Evolutionary conservation across 1,284 basidiomycete genomes (phyloP).

Genomic region (Ceratobasidium sp.): DNA sequence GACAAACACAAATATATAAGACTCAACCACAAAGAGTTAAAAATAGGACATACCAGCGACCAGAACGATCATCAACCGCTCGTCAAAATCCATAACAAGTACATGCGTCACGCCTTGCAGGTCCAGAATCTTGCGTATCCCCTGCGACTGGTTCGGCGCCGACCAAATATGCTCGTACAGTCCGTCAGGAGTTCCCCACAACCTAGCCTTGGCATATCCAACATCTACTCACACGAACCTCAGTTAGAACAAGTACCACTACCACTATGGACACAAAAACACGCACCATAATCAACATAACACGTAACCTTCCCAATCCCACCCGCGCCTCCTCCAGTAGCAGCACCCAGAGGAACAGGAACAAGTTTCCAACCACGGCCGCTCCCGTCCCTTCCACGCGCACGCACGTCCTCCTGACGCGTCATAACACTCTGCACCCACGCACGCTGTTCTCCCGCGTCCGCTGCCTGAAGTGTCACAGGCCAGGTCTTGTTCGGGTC

Average conservation of each 20-base stretch:
- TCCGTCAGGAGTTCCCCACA: conserved; percentile 36
- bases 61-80: conserved; percentile 36
- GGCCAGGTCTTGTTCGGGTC: conserved; percentile 22
- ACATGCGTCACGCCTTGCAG: conserved; percentile 29
- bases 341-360: conserved; percentile 16
- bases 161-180: conserved; percentile 36
- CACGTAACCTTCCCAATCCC: conserved; percentile 24
- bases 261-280: too few species aligned
- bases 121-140: conserved; percentile 36
- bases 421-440: conserved; percentile 30
- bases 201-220: conserved; percentile 29
- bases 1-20: not conserved
- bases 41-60: conserved; percentile 18
- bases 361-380: conserved; percentile 14
- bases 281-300: conserved; percentile 39
- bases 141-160: conserved; percentile 23
- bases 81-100: conserved; percentile 36
- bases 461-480: conserved; percentile 16
- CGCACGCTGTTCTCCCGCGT: conserved; percentile 28
- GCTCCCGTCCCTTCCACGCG: conserved; percentile 23
- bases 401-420: conserved; percentile 30
- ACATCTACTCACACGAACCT: not conserved
- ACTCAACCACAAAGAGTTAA: not conserved
- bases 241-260: not conserved
- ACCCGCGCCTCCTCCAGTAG: not conserved